Base-by-base conservation (phyloP, 495 filamentous ascomycete genomes). In the Aspergillus ostianus region DNA sequence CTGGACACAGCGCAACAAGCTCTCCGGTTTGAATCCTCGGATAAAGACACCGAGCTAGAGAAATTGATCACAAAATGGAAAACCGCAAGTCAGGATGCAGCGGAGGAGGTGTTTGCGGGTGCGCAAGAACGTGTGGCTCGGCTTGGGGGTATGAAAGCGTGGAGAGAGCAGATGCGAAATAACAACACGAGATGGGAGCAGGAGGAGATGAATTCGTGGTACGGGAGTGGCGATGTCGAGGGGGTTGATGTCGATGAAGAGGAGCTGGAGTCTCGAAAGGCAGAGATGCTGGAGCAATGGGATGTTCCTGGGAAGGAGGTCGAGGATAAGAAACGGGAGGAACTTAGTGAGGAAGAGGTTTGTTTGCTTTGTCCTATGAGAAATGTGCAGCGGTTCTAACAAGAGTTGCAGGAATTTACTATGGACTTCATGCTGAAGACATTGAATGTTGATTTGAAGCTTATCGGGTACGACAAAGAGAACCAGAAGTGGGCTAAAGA, bases 341-440 rank as follows among this genome's bases (percentile, higher is more conserved):
- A 73, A 15, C 69, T 68, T 7, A 64, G 60, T 17, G 67, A 66
- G 13, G 69, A 77, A 10, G 77, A 80, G 70, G 77, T 79, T 62
- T 51, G 68, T 67, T 20, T 53, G 64, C 10, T 32, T 48, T 49
- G 6, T 56, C 20, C 18, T 8, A 13, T 48, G 20, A 36, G 49
- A 26, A 15, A 17, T 30, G 23, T 26, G 23, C 23, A 13, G 46
- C 12, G 23, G 18, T 41, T 41, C 36, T 41, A 41, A 41, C 36
- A 41, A 26, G 2, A 21, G 36, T 5, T 44, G 6, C 50, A 84
- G 82, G 79, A 78, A 10, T 90, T 90, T 64, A 89, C 86, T 5
- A 88, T 91, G 85, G 84, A 80, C 45, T 83, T 83, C 78, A 90
- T 91, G 88, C 77, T 91, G 4, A 80, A 80, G 61, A 85, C 77